A percentile compares a stretch with the other conserved stretches of the same genome.
phyloP scores from a whole-genome alignment of 2,329 filamentous ascomycete species.

The Escovopsis sp. region DNA sequence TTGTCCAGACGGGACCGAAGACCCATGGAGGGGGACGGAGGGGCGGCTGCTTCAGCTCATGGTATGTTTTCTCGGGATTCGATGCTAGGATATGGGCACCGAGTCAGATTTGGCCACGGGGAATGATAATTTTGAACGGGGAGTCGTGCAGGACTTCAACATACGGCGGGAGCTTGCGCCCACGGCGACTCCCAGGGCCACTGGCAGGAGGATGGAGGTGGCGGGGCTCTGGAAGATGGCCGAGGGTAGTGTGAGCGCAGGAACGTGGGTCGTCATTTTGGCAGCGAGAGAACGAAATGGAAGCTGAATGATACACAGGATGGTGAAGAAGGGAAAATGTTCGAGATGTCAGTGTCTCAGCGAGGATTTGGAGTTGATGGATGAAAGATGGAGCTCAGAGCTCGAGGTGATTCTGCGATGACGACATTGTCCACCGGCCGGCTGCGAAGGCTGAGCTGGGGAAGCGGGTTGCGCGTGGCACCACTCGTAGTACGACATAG shows the following conservation, averaged over 20 bases:
- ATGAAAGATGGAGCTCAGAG: not conserved
- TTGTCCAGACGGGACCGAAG: conserved; percentile 51
- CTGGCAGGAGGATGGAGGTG: conserved; percentile 58
- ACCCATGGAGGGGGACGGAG: conserved; percentile 43
- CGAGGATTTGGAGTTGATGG: not conserved
- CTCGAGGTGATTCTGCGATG: not conserved
- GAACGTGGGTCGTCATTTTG: conserved; percentile 65
- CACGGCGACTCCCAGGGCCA: conserved; percentile 56
- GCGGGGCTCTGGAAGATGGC: conserved; percentile 58
- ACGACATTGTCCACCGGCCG: not conserved
- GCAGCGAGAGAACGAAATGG: not conserved
- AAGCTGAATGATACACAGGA: not conserved
- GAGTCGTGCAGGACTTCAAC: conserved; percentile 11
- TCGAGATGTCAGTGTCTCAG: too few relatives aligned
- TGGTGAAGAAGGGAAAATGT: too few relatives aligned
- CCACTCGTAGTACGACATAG: not conserved
- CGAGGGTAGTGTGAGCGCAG: conserved; percentile 59
- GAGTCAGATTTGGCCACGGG: not conserved
- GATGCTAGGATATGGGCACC: conserved; percentile 27
- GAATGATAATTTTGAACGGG: too few relatives aligned
- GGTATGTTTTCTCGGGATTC: conserved; percentile 46
- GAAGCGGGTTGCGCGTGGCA: not conserved
- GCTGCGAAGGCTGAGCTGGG: not conserved
- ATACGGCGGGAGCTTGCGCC: conserved; percentile 53
- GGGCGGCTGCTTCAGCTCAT: conserved; percentile 51